phyloP scores from a whole-genome alignment of 768 basidiomycete species.

The Lentinula boryana region DNA sequence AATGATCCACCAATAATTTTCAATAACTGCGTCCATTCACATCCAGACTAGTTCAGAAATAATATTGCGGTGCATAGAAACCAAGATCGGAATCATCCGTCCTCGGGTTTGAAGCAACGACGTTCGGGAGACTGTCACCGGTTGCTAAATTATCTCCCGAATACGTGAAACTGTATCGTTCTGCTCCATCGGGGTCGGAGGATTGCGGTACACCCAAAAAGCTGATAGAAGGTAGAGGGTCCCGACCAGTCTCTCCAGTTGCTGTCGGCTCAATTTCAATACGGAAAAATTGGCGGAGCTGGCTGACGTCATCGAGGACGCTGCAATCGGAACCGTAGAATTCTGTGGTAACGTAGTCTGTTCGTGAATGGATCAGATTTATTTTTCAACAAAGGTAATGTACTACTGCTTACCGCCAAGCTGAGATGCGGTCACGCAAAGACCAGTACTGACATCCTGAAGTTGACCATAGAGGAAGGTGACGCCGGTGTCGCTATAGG shows the following conservation, averaged over 20 bases:
- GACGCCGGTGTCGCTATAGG: not conserved
- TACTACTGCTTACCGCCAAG: not conserved
- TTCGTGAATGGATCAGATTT: not conserved
- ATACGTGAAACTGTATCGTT: not conserved
- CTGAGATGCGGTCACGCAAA: not conserved
- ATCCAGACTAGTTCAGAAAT: not conserved
- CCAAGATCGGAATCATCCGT: not conserved
- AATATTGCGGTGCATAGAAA: not conserved
- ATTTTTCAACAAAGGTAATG: not conserved
- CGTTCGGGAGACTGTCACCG: not conserved
- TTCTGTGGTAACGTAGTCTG: not conserved
- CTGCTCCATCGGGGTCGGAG: not conserved
- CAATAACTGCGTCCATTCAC: too few relatives aligned
- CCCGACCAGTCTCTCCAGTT: not conserved
- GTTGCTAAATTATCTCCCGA: not conserved
- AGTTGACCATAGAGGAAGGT: not conserved
- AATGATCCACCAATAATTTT: too few relatives aligned
- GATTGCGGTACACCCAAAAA: not conserved
- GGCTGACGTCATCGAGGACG: not conserved
- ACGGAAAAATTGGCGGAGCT: not conserved
- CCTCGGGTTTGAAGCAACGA: not conserved
- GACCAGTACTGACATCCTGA: not conserved
- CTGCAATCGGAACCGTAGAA: not conserved
- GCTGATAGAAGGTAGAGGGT: not conserved
- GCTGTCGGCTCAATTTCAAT: not conserved